These are phyloP conservation scores for Lasiosphaeria hispida DNA, from an alignment of 495 filamentous ascomycete species.

Conservation along the genomic window DNA sequence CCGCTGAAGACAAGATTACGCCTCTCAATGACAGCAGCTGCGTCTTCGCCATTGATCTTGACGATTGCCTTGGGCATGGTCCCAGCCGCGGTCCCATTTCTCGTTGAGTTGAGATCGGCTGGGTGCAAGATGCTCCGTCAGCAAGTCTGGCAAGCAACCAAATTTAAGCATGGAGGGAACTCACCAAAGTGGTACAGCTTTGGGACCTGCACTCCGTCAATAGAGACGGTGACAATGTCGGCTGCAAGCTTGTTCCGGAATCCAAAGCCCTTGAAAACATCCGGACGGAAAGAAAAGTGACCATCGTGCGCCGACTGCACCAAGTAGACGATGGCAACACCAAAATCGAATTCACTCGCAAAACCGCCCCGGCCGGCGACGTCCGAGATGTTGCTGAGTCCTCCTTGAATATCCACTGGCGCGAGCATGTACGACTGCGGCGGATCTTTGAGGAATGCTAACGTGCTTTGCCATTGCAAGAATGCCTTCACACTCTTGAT, in stretches of 20 bases:
- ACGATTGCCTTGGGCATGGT: slow-evolving; percentile 17
- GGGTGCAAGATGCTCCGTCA: neutral
- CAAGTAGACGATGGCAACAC: slow-evolving; percentile 40
- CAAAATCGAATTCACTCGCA: slow-evolving; percentile 52
- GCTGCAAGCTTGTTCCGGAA: slow-evolving; percentile 25
- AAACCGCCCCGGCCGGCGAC: slow-evolving; percentile 32
- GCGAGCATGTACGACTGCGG: slow-evolving; percentile 38
- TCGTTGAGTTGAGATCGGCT: slow-evolving; percentile 8
- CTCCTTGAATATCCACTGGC: slow-evolving; percentile 39
- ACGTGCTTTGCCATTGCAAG: slow-evolving; percentile 38
- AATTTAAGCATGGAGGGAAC: neutral
- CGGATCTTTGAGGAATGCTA: slow-evolving; percentile 44
- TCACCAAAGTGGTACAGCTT: slow-evolving; percentile 33
- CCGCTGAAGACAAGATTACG: slow-evolving; percentile 20
- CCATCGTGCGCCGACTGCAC: slow-evolving; percentile 50
- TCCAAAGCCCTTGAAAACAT: slow-evolving; percentile 31
- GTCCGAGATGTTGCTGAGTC: slow-evolving; percentile 34
- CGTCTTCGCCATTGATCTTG: slow-evolving; percentile 35
- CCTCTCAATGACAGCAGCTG: slow-evolving; percentile 22
- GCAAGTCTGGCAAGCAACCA: neutral
- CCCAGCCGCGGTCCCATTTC: slow-evolving; percentile 12
- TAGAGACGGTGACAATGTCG: slow-evolving; percentile 32
- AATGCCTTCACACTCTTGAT: slow-evolving; percentile 36
- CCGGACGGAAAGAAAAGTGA: slow-evolving; percentile 37
- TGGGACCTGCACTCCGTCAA: slow-evolving; percentile 29